Evolutionary conservation across 108 stramenopile species (phyloP), one percentile per base, ranked within the genome.

Genomic region (Bacterosira constricta): DNA sequence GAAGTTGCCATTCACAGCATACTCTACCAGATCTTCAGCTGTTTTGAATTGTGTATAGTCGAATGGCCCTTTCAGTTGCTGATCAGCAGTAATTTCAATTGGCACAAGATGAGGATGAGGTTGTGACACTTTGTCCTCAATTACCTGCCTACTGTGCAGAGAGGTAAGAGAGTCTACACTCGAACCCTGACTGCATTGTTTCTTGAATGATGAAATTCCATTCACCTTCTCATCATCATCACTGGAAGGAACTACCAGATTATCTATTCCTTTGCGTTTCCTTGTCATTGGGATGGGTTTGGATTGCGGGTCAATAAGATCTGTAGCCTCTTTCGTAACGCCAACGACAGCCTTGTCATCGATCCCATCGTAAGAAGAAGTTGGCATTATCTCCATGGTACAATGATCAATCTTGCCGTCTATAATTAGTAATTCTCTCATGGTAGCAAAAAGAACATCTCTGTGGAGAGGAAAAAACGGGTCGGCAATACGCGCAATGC

Each of bases 401-500:
- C 20, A 20, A 4, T 51, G 25, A 57, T 84, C 83, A 35, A 84
- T 69, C 25, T 31, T 49, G 4, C 80, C 80, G 49, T 78, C 77
- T 7, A 84, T 56, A 39, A 84, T 68, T 7, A 84, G 59, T 13
- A 81, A 42, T 54, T 84, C 83, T 10, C 83, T 51, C 45, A 81
- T 29, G 13, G 80, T 66, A 15, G 83, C 80, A 4, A 39, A 27
- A 26, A 84, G 59, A 21, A 84, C 83, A 64, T 77, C 71, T 56
- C 50, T 65, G 57, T 84, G 79, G 6, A 84, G 66, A 1, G 83
- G 83, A 52, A 81, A 84, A 44, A 73, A 80, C 26, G 76, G 83
- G 61, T 84, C 56, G 25, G 66, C 37, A 67, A 31, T 34, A 4
- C 66, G 61, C 11, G 41, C 39, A n/a, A n/a, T n/a, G n/a, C n/a